These are phyloP conservation scores for Aspergillus brunneoviolaceus DNA, from an alignment of 2,329 filamentous ascomycete genomes.

Conservation along the genomic window DNA sequence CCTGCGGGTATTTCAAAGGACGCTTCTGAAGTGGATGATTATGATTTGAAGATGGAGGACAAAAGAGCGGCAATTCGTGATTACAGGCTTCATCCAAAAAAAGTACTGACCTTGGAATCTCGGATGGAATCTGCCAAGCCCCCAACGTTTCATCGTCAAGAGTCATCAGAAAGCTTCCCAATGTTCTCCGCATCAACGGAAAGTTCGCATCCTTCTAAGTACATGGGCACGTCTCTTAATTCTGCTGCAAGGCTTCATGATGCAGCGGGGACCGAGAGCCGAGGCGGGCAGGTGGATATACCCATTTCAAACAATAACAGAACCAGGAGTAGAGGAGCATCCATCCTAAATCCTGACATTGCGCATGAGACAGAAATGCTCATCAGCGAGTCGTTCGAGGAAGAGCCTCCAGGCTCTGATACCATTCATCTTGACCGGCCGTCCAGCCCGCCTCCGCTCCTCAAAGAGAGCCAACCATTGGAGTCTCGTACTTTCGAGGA, in stretches of 20 bases:
- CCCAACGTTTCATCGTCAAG: conserved; percentile 49
- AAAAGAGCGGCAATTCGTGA: conserved; percentile 46
- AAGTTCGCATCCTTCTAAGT: conserved; percentile 54
- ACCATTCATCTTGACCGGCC: conserved; percentile 47
- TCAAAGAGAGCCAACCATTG: conserved; percentile 37
- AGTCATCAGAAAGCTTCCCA: conserved; percentile 62
- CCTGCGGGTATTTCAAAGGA: conserved; percentile 27
- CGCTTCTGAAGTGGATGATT: conserved; percentile 38
- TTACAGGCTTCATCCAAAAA: conserved; percentile 52
- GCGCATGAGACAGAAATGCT: conserved; percentile 21
- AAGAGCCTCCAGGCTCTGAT: conserved; percentile 23
- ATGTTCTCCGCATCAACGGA: conserved; percentile 65
- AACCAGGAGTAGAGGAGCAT: conserved; percentile 9
- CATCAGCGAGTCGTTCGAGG: conserved; percentile 27
- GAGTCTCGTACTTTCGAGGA: conserved; percentile 15
- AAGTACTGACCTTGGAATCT: conserved; percentile 51
- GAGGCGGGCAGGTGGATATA: conserved; percentile 21
- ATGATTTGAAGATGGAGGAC: conserved; percentile 42
- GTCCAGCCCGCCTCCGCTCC: conserved; percentile 36
- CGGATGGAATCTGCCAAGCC: conserved; percentile 30
- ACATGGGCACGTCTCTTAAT: conserved; percentile 53
- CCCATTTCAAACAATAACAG: conserved; percentile 4
- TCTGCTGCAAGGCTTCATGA: conserved; percentile 31
- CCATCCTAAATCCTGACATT: conserved; percentile 13
- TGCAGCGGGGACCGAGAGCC: conserved; percentile 19